A percentile compares a stretch with the other conserved stretches of the same genome.
phyloP scores from a whole-genome alignment of 2,329 filamentous ascomycete genomes.

The Penicillium sp. region DNA sequence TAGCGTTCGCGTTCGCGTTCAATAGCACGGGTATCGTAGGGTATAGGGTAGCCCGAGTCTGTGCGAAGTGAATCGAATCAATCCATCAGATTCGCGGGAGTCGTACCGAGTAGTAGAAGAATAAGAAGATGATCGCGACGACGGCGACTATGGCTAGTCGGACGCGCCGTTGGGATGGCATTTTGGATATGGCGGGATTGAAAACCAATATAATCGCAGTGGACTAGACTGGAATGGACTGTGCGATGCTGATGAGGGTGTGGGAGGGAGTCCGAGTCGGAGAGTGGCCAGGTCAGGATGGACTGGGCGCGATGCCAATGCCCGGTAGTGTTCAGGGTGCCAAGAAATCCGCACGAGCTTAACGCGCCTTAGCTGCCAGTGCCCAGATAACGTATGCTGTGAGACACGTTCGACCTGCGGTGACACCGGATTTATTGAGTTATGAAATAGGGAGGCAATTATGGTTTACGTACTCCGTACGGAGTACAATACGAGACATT shows the following conservation, averaged over 20 bases:
- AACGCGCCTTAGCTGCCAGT: background rate
- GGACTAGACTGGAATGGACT: background rate
- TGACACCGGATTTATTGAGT: too few relatives aligned
- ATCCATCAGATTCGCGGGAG: too few relatives aligned
- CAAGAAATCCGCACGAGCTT: constrained; percentile 3
- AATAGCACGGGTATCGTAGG: background rate
- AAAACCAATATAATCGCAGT: too few relatives aligned
- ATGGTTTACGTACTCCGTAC: too few relatives aligned
- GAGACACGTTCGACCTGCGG: too few relatives aligned
- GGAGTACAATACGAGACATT: too few relatives aligned
- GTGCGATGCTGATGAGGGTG: background rate
- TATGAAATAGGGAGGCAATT: too few relatives aligned
- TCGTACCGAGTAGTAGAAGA: constrained; percentile 73
- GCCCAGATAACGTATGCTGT: too few relatives aligned
- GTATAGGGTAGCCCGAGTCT: too few relatives aligned
- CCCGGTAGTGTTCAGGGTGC: background rate
- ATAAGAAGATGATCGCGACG: constrained; percentile 66
- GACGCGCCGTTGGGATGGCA: constrained; percentile 73
- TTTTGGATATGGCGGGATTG: too few relatives aligned
- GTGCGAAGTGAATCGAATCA: too few relatives aligned
- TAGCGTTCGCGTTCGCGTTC: background rate
- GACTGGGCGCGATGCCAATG: background rate
- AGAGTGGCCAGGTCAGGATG: background rate
- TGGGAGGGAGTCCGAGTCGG: background rate
- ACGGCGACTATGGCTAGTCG: constrained; percentile 69